Percentiles rank a stretch among this genome's conserved stretches.
phyloP scores from a whole-genome alignment of 495 filamentous ascomycete genomes.

The Cetradonia linearis region DNA sequence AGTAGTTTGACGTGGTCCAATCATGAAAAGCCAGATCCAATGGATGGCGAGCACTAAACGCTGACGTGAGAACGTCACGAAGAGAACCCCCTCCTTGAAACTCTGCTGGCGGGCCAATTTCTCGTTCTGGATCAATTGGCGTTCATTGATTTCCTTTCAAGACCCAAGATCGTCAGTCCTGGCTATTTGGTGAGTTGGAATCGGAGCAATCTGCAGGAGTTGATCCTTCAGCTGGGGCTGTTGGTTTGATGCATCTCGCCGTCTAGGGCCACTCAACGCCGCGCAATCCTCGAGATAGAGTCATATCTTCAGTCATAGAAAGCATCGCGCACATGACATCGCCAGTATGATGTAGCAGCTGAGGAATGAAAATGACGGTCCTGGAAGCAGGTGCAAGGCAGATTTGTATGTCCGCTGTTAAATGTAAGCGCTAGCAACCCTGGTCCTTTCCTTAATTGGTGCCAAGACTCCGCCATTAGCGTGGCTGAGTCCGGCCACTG shows the following conservation, averaged over 20 bases:
- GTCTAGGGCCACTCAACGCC: too few relatives aligned
- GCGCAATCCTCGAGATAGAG: neutral
- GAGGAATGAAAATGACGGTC: neutral
- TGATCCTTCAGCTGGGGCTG: neutral
- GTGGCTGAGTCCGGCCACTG: neutral
- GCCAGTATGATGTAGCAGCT: neutral
- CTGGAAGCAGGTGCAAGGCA: neutral
- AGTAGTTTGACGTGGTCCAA: neutral
- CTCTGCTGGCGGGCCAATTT: neutral
- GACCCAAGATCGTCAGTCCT: neutral
- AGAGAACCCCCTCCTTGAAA: neutral
- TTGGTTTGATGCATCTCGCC: neutral
- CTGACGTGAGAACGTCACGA: neutral
- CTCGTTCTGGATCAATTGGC: conserved; percentile 4
- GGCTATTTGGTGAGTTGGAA: neutral
- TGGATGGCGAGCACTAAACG: neutral
- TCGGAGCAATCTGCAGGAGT: neutral
- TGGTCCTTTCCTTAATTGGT: neutral
- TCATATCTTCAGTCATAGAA: conserved; percentile 1
- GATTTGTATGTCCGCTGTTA: neutral
- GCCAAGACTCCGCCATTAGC: neutral
- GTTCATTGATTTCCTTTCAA: neutral
- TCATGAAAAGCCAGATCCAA: neutral
- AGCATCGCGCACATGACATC: neutral
- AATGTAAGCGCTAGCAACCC: neutral